phyloP scores from a whole-genome alignment of 495 filamentous ascomycete species.

The Schizothecium vesticola region DNA sequence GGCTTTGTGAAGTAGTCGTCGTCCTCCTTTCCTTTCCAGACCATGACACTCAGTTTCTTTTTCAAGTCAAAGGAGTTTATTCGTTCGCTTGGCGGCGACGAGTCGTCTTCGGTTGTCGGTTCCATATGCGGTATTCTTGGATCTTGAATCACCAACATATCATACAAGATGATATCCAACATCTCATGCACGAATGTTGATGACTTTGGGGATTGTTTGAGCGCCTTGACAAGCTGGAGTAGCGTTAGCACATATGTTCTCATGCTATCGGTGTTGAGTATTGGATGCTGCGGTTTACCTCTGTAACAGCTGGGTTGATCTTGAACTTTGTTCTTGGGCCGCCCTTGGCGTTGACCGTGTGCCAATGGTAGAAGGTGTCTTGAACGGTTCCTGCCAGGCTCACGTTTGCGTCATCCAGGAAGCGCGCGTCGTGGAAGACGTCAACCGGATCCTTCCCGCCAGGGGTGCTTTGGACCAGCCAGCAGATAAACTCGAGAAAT shows the following conservation, averaged over 20 bases:
- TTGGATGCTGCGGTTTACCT: background rate
- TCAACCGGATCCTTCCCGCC: background rate
- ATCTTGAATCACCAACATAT: conserved; percentile 6
- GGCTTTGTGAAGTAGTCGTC: conserved; percentile 1
- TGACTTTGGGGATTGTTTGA: background rate
- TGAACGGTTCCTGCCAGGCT: conserved; percentile 4
- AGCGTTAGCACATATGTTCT: too few relatives aligned
- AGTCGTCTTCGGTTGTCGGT: background rate
- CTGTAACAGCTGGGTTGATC: conserved; percentile 2
- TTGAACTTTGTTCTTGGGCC: background rate
- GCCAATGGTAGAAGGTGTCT: conserved; percentile 14
- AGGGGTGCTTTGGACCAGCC: conserved; percentile 1
- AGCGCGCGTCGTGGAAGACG: background rate
- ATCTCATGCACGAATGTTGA: conserved; percentile 3
- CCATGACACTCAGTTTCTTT: background rate
- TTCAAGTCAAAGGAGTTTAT: background rate
- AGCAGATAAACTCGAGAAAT: conserved; percentile 12
- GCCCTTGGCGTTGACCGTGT: background rate
- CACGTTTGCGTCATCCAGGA: background rate
- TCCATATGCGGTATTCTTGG: background rate
- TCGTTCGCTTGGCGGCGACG: background rate
- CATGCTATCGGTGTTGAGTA: background rate
- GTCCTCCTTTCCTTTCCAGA: background rate
- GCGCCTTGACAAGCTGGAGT: background rate
- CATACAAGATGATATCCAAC: background rate